Evolutionary conservation across 768 basidiomycete genomes (phyloP), one percentile per base, ranked within the genome.

Genomic region (Boletales sp.): DNA sequence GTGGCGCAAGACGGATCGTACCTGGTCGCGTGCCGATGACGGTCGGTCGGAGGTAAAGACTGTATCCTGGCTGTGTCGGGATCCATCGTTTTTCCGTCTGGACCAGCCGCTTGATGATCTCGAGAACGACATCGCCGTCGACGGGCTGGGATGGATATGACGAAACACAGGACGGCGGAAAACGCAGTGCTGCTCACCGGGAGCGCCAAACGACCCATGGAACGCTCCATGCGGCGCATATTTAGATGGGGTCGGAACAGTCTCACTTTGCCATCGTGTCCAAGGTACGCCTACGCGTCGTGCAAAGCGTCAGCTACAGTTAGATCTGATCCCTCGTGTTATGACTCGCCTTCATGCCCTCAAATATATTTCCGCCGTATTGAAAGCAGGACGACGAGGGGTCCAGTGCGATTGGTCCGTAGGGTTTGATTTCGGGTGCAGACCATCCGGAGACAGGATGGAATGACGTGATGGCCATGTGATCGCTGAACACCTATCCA

Each of bases 11-110:
- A 28, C 6, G 39, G 17, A 25, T 55, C 63, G n/a, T 56, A 72
- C 73, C 62, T 25, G 72, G 50, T 9, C 74, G 68, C 1, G 75
- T 76, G 18, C 72, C 76, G 50, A 78, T 86, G 61, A 90, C 69
- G 7, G 84, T 92, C 19, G 90, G 87, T 41, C 94, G 84, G 57
- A 96, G 80, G 73, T 95, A 97, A 33, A 97, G 73, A 50, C 86
- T 90, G 66, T 90, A 82, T 13, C 87, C 92, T 2, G 80, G 74
- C 12, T 73, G 66, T 2, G 72, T 69, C 4, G 93, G 94, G 31
- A 96, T 90, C 93, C 94, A 96, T 11, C 85, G 80, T n/a, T 74
- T 67, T 39, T 97, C 94, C 41, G 87, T 55, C 37, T 63, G 48
- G 43, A 89, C 82, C 51, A 97, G 79, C 42, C 78, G 78, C 66